Conservation (phyloP, 2,329 filamentous ascomycete species). For the Ophiosphaerella narmari region DNA sequence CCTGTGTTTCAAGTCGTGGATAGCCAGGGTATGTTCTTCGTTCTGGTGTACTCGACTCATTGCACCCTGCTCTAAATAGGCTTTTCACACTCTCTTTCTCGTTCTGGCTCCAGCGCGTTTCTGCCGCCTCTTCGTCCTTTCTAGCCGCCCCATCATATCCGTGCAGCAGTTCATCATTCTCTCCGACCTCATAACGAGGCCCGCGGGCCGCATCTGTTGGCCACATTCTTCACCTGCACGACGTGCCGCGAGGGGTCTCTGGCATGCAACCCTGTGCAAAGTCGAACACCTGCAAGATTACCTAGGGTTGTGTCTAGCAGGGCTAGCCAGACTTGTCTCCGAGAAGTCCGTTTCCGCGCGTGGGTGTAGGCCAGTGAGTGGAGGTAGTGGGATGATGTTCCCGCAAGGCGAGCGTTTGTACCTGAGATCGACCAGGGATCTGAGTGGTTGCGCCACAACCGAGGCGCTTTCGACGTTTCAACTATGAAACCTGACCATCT, state of each 20-base stretch:
- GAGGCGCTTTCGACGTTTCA: constrained; percentile 26
- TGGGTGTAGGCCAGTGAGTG: constrained; percentile 38
- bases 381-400: constrained; percentile 27
- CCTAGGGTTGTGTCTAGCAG: constrained; percentile 26
- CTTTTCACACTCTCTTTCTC: constrained; percentile 34
- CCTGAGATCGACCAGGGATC: constrained; percentile 23
- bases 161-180: constrained; percentile 32
- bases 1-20: constrained; percentile 45
- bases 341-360: constrained; percentile 23
- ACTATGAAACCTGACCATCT: constrained; percentile 16
- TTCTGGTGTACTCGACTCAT: constrained; percentile 28
- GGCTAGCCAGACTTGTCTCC: constrained; percentile 28
- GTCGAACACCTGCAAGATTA: constrained; percentile 28
- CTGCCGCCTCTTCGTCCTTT: constrained; percentile 24
- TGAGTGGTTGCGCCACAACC: constrained; percentile 35
- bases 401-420: constrained; percentile 30
- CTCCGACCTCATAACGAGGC: constrained; percentile 29
- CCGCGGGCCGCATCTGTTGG: constrained; percentile 27
- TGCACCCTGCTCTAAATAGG: constrained; percentile 28
- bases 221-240: constrained; percentile 26
- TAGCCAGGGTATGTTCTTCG: constrained; percentile 34
- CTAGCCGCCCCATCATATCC: constrained; percentile 19
- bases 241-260: constrained; percentile 21
- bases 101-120: constrained; percentile 25
- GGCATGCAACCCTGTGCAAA: constrained; percentile 37